Conservation (phyloP, 805 yeast genomes). For the Teunomyces barrocoloradensis region DNA sequence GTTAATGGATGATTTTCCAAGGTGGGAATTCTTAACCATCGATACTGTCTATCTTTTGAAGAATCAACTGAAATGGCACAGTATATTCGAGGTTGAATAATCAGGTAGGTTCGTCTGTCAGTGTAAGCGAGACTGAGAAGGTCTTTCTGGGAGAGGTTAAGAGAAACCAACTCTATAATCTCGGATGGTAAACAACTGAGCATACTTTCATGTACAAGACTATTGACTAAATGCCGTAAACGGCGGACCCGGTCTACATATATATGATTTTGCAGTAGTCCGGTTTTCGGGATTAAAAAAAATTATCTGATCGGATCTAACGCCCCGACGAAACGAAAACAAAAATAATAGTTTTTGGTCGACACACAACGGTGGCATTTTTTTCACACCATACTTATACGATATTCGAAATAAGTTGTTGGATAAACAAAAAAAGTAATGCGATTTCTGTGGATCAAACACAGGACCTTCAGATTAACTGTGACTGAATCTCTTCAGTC, state of each 20-base stretch:
- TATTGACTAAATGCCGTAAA: not conserved
- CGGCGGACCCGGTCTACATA: not conserved
- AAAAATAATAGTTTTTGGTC: not conserved
- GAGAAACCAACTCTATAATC: conserved; percentile 8
- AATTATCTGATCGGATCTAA: conserved; percentile 11
- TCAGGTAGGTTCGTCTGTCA: conserved; percentile 2
- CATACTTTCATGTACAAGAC: not conserved
- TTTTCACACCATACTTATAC: too few relatives aligned
- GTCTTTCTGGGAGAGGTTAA: conserved; percentile 11
- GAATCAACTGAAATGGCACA: conserved; percentile 9
- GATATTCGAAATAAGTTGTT: too few relatives aligned
- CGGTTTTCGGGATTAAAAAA: not conserved
- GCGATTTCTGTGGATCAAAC: conserved; percentile 83
- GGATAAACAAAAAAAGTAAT: conserved; percentile 15
- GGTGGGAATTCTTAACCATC: not conserved
- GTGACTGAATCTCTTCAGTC: conserved; percentile 32
- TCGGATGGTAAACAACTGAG: conserved; percentile 9
- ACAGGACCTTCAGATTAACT: conserved; percentile 77
- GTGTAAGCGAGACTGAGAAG: conserved; percentile 8
- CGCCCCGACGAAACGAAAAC: not conserved
- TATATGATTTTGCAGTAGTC: not conserved
- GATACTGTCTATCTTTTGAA: conserved; percentile 8
- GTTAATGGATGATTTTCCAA: not conserved
- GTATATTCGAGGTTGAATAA: conserved; percentile 8
- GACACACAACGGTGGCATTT: not conserved